phyloP scores from a whole-genome alignment of 2,329 filamentous ascomycete genomes.

The Plectosphaerella sp. region DNA sequence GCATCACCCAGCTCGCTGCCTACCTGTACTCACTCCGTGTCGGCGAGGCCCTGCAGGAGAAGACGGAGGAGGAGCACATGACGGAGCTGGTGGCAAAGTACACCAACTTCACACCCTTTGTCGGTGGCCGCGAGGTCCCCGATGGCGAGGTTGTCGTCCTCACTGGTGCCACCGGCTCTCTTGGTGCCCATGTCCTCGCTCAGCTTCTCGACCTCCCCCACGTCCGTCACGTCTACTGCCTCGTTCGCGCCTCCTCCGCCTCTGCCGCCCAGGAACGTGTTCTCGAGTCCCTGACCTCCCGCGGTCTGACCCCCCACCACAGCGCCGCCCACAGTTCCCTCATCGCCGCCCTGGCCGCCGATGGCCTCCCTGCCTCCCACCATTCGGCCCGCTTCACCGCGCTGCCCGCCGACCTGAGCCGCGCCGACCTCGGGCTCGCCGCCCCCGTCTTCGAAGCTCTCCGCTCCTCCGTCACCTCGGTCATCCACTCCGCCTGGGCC shows the following conservation, averaged over 20 bases:
- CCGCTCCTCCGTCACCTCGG: conserved; percentile 26
- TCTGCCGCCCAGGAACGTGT: conserved; percentile 24
- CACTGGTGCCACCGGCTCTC: conserved; percentile 57
- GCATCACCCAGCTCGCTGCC: conserved; percentile 26
- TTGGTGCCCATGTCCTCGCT: conserved; percentile 54
- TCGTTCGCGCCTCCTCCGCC: conserved; percentile 38
- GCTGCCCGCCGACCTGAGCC: conserved; percentile 35
- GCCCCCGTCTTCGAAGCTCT: conserved; percentile 19
- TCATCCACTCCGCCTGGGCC: conserved; percentile 48
- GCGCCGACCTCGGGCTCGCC: conserved; percentile 32
- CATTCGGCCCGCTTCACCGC: conserved; percentile 26
- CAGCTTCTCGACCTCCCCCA: conserved; percentile 54
- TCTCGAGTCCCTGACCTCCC: conserved; percentile 20
- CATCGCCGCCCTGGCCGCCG: conserved; percentile 26
- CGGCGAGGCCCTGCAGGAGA: conserved; percentile 7
- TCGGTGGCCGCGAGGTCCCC: conserved; percentile 14
- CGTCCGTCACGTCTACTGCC: conserved; percentile 45
- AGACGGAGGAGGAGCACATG: conserved; percentile 26
- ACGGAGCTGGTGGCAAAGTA: conserved; percentile 29
- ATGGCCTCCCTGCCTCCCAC: conserved; percentile 12
- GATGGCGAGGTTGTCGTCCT: conserved; percentile 35
- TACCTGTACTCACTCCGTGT: conserved; percentile 18
- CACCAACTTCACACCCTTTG: conserved; percentile 22
- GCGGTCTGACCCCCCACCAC: conserved; percentile 22
- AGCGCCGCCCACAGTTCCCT: conserved; percentile 9